Conservation (phyloP, 148 eudicot genomes). For the Diospyros lotus region DNA sequence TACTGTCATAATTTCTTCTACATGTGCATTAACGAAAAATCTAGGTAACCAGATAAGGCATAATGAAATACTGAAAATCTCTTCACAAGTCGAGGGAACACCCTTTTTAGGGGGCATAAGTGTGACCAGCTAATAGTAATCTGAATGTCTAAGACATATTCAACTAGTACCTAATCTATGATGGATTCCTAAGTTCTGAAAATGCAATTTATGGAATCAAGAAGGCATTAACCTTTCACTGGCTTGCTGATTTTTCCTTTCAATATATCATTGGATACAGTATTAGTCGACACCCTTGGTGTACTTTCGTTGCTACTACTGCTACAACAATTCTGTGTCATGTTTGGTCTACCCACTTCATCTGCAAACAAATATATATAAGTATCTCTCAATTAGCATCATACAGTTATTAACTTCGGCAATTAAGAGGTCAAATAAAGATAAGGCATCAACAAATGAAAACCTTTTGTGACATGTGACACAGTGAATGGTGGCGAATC, state of each 20-base stretch:
- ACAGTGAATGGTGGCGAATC: conserved; percentile 24
- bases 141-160: background rate
- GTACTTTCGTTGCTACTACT: conserved; percentile 36
- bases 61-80: background rate
- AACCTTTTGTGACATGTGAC: conserved; percentile 30
- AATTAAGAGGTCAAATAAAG: background rate
- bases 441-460: background rate
- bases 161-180: background rate
- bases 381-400: background rate
- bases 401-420: background rate
- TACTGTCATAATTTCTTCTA: background rate
- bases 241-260: conserved; percentile 10
- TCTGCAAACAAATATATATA: conserved; percentile 19
- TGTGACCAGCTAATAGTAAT: background rate
- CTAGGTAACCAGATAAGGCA: background rate
- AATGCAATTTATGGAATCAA: background rate
- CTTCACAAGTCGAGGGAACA: background rate
- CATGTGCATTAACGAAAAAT: no score
- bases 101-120: background rate
- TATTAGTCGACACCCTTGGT: conserved; percentile 17
- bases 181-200: background rate
- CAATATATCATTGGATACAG: conserved; percentile 13
- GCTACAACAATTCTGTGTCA: conserved; percentile 28
- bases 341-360: conserved; percentile 23
- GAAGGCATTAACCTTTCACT: conserved; percentile 24